phyloP scores from a whole-genome alignment of 148 eudicot species.

The Silene latifolia region DNA sequence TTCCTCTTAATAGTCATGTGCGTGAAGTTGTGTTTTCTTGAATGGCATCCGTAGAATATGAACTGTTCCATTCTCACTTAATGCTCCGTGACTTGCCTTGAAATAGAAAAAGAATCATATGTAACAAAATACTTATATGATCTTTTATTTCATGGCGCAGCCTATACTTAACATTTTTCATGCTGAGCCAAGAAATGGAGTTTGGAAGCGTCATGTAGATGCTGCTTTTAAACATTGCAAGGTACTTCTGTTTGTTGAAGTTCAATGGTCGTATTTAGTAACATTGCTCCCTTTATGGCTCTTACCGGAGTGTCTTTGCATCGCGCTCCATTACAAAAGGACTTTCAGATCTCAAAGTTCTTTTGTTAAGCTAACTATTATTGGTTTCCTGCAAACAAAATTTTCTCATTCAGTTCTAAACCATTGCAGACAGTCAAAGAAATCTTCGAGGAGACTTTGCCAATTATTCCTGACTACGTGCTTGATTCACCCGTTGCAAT shows the following conservation, averaged over 20 bases:
- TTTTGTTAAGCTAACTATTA: neutral
- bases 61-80: neutral
- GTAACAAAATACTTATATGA: neutral
- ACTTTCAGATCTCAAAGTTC: neutral
- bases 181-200: slow-evolving; percentile 71
- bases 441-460: slow-evolving; percentile 68
- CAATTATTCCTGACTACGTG: slow-evolving; percentile 70
- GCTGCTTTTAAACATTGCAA: slow-evolving; percentile 72
- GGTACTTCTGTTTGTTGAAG: slow-evolving; percentile 39
- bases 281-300: neutral
- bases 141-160: slow-evolving; percentile 29
- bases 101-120: neutral
- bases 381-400: neutral
- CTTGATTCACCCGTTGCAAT: slow-evolving; percentile 66
- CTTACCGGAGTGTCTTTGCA: neutral
- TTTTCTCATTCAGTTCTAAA: slow-evolving; percentile 15
- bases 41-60: too few relatives aligned
- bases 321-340: neutral
- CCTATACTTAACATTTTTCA: slow-evolving; percentile 80
- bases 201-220: slow-evolving; percentile 91
- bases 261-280: neutral
- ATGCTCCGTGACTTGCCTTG: neutral
- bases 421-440: slow-evolving; percentile 68
- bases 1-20: too few relatives aligned
- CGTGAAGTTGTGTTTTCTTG: too few relatives aligned